Conservation (phyloP, 257 asterid species). For the Nyctanthes arbortristis region DNA sequence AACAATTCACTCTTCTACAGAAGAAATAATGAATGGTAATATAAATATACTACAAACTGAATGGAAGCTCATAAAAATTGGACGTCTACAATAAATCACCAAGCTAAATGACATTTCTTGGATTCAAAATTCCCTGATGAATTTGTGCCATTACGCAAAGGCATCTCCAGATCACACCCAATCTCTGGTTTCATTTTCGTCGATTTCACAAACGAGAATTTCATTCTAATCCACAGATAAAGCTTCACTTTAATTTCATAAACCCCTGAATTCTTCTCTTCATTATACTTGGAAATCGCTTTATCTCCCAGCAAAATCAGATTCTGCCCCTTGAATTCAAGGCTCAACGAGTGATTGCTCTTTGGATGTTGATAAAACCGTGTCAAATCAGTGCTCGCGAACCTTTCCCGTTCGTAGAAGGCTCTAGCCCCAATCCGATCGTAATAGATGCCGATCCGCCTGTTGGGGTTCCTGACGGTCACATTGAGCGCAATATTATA, state of each 20-base stretch:
- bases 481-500: constrained; percentile 64
- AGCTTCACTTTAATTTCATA: constrained; percentile 59
- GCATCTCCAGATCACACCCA: constrained; percentile 64
- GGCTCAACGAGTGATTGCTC: constrained; percentile 37
- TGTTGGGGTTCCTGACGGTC: constrained; percentile 78
- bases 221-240: constrained; percentile 43
- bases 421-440: constrained; percentile 73
- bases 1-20: too few species aligned
- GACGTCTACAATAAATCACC: too few species aligned
- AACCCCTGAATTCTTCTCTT: constrained; percentile 28
- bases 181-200: constrained; percentile 62
- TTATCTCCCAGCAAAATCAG: constrained; percentile 32
- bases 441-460: constrained; percentile 80
- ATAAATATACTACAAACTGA: too few species aligned
- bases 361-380: constrained; percentile 65
- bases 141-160: constrained; percentile 48
- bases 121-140: constrained; percentile 38
- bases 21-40: too few species aligned
- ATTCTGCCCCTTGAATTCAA: constrained; percentile 47
- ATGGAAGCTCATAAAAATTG: too few species aligned
- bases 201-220: constrained; percentile 47
- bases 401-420: constrained; percentile 54
- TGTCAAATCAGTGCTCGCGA: constrained; percentile 27
- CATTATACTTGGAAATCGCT: constrained; percentile 36
- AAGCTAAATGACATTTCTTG: constrained; percentile 60